Evolutionary conservation across 2,329 filamentous ascomycete species (phyloP).

Genomic region (Aspergillus sp.): DNA sequence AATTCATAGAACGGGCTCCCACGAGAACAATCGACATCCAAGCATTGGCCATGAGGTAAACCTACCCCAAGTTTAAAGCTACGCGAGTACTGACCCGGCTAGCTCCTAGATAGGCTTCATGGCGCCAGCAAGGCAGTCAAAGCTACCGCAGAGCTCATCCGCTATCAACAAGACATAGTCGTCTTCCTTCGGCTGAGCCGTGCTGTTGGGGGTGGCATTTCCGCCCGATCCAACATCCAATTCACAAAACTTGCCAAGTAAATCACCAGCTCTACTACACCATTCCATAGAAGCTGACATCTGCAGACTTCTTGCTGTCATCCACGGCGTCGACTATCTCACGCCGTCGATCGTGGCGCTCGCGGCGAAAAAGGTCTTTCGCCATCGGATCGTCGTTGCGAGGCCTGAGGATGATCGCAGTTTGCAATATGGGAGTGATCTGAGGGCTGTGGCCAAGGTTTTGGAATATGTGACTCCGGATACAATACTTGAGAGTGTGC

Average conservation of each 20-base stretch:
- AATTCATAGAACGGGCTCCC: slow-evolving; percentile 28
- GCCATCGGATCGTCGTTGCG: slow-evolving; percentile 76
- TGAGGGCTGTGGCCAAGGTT: slow-evolving; percentile 65
- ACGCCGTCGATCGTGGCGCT: slow-evolving; percentile 81
- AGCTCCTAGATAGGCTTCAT: slow-evolving; percentile 58
- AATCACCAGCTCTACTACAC: neutral
- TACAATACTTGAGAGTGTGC: slow-evolving; percentile 58
- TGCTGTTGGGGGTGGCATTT: slow-evolving; percentile 75
- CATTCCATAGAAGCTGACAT: neutral
- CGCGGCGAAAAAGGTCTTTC: slow-evolving; percentile 82
- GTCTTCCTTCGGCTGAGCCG: slow-evolving; percentile 86
- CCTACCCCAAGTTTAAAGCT: neutral
- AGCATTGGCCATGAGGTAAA: slow-evolving; percentile 26
- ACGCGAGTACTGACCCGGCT: neutral
- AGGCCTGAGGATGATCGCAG: slow-evolving; percentile 73
- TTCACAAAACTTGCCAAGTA: slow-evolving; percentile 67
- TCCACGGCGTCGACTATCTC: slow-evolving; percentile 78
- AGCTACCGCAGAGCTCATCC: slow-evolving; percentile 72
- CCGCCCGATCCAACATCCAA: slow-evolving; percentile 75
- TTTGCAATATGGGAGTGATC: slow-evolving; percentile 86
- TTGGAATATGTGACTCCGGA: slow-evolving; percentile 60
- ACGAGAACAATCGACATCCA: slow-evolving; percentile 15
- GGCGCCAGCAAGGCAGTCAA: slow-evolving; percentile 59
- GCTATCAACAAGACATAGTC: slow-evolving; percentile 84
- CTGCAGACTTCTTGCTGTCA: slow-evolving; percentile 61